These are phyloP conservation scores for Cladosporium sp. DNA, from an alignment of 2,329 filamentous ascomycete genomes.

Conservation along the genomic window DNA sequence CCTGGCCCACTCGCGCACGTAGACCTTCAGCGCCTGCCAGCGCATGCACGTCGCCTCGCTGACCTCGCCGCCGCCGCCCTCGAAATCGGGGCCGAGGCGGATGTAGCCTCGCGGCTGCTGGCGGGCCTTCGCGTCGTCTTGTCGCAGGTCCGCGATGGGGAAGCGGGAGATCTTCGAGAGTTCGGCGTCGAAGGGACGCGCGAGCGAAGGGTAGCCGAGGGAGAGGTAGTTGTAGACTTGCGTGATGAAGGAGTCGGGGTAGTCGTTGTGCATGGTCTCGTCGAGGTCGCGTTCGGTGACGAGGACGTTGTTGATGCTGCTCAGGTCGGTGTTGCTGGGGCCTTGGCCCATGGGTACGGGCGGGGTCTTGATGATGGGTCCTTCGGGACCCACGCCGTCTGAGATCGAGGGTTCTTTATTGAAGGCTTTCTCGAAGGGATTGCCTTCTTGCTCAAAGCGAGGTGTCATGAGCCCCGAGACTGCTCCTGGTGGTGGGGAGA, in stretches of 20 bases:
- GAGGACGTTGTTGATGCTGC: constrained; percentile 38
- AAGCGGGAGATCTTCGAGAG: constrained; percentile 76
- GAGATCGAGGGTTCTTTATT: constrained; percentile 19
- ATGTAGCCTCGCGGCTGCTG: constrained; percentile 67
- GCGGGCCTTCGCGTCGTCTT: constrained; percentile 63
- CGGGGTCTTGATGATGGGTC: constrained; percentile 17
- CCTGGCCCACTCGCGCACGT: constrained; percentile 84
- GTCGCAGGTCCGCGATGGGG: constrained; percentile 62
- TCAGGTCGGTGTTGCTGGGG: constrained; percentile 16
- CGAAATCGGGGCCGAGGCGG: constrained; percentile 46
- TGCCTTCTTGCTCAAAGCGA: constrained; percentile 31
- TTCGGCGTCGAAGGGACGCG: constrained; percentile 78
- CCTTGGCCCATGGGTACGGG: constrained; percentile 20
- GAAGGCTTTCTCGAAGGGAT: constrained; percentile 38
- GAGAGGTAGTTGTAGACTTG: constrained; percentile 98
- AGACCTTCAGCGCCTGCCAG: constrained; percentile 79
- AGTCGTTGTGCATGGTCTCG: constrained; percentile 56
- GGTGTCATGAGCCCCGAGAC: constrained; percentile 50
- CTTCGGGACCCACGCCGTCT: neutral
- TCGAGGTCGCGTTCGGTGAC: constrained; percentile 39
- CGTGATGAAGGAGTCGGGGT: constrained; percentile 79
- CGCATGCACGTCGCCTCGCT: constrained; percentile 57
- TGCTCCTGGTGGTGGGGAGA: constrained; percentile 4
- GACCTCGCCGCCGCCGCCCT: constrained; percentile 40
- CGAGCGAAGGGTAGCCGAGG: constrained; percentile 83